Evolutionary conservation across 2,329 filamentous ascomycete genomes (phyloP).

Genomic region (Gaeumannomyces tritici): DNA sequence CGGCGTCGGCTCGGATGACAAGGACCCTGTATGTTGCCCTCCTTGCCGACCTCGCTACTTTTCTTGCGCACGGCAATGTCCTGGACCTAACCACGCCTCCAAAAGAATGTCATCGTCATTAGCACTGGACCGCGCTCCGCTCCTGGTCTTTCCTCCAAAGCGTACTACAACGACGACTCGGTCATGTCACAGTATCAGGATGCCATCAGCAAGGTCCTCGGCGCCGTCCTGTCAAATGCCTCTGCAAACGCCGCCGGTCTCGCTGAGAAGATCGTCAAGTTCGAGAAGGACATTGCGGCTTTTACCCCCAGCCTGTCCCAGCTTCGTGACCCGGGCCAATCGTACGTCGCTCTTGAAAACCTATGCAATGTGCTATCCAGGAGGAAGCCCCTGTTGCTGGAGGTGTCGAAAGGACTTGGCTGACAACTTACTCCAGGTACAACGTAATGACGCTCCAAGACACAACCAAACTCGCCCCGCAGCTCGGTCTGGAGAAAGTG

Average conservation of each 20-base stretch:
- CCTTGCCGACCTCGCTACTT: too few relatives aligned
- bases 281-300: conserved; percentile 53
- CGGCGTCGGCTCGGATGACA: conserved; percentile 30
- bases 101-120: conserved; percentile 21
- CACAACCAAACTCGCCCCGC: conserved; percentile 42
- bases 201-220: conserved; percentile 28
- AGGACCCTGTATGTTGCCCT: conserved; percentile 21
- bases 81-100: neutral
- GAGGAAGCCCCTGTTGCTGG: neutral
- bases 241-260: neutral
- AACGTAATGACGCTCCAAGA: conserved; percentile 52
- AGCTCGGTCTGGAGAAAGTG: conserved; percentile 42
- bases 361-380: neutral
- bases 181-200: conserved; percentile 41
- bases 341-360: neutral
- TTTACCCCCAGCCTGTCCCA: conserved; percentile 32
- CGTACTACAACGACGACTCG: conserved; percentile 48
- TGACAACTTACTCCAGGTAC: conserved; percentile 42
- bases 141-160: conserved; percentile 53
- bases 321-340: neutral
- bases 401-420: neutral
- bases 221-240: conserved; percentile 12
- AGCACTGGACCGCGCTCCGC: conserved; percentile 31
- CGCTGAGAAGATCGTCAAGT: conserved; percentile 34
- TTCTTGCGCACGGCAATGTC: conserved; percentile 11